These are phyloP conservation scores for Murraya koenigii DNA, from an alignment of 345 rosid species.

Conservation along the genomic window DNA sequence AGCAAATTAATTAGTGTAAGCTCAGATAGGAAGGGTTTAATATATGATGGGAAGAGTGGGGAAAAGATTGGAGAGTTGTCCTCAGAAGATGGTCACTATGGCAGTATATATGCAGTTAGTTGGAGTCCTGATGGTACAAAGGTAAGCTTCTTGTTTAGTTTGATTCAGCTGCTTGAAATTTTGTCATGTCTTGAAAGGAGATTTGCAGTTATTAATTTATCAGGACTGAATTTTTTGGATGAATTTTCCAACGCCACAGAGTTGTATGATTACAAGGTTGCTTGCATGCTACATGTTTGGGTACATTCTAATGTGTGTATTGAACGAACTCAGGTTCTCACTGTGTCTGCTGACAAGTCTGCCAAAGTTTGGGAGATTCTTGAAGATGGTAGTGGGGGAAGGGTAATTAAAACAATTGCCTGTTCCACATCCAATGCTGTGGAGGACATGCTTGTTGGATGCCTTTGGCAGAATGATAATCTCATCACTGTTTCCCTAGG, in stretches of 20 bases:
- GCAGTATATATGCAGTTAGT: slow-evolving; percentile 85
- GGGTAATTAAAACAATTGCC: slow-evolving; percentile 46
- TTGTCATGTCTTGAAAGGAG: neutral
- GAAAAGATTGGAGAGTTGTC: slow-evolving; percentile 74
- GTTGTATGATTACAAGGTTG: neutral
- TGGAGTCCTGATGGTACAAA: slow-evolving; percentile 94
- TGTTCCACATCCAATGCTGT: slow-evolving; percentile 53
- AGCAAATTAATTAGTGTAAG: slow-evolving; percentile 83
- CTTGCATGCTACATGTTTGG: neutral
- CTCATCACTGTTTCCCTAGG: slow-evolving; percentile 66
- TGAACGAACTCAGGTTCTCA: slow-evolving; percentile 40
- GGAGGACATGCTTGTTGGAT: slow-evolving; percentile 78
- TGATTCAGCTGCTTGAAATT: neutral
- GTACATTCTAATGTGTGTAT: slow-evolving; percentile 1
- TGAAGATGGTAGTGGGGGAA: slow-evolving; percentile 59
- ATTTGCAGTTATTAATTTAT: neutral
- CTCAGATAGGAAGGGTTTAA: slow-evolving; percentile 86
- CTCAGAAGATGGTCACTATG: slow-evolving; percentile 78
- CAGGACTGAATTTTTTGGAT: no score
- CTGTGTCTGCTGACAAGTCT: slow-evolving; percentile 82
- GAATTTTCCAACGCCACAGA: no score
- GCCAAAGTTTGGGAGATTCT: slow-evolving; percentile 71
- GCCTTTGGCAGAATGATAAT: slow-evolving; percentile 77
- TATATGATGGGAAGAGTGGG: slow-evolving; percentile 81
- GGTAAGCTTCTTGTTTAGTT: slow-evolving; percentile 35